Evolutionary conservation across 1,284 basidiomycete genomes (phyloP).

Genomic region (Amylostereum chailletii): DNA sequence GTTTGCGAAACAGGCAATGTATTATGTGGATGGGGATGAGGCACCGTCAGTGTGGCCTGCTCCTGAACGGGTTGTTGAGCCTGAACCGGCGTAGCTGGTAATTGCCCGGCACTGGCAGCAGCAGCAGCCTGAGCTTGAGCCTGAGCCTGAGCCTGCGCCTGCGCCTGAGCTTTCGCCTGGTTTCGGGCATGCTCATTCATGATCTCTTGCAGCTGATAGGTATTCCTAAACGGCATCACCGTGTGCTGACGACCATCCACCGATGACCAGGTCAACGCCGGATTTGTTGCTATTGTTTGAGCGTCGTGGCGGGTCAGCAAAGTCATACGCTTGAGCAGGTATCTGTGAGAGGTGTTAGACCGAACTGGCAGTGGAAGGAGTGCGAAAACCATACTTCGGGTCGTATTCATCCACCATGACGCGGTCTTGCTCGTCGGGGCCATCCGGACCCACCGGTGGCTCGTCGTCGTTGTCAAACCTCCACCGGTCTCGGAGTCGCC

Average conservation of each 20-base stretch:
- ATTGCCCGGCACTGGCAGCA: not conserved
- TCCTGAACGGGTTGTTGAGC: no score
- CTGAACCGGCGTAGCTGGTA: no score
- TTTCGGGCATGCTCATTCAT: not conserved
- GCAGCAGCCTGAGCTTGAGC: not conserved
- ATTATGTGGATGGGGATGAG: no score
- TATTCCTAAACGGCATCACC: not conserved
- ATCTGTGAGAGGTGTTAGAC: conserved; percentile 25
- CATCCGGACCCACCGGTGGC: conserved; percentile 48
- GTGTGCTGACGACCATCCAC: not conserved
- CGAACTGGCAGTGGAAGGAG: not conserved
- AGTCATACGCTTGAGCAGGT: conserved; percentile 49
- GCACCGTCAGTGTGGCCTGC: no score
- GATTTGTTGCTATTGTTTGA: conserved; percentile 33
- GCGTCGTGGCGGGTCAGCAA: conserved; percentile 39
- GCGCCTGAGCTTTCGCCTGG: not conserved
- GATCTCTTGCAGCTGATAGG: not conserved
- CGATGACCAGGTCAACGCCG: conserved; percentile 21
- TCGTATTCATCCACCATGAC: conserved; percentile 64
- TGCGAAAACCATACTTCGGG: conserved; percentile 39
- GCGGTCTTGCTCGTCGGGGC: conserved; percentile 61
- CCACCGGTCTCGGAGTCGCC: conserved; percentile 54
- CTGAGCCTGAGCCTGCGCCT: not conserved
- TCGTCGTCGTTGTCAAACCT: conserved; percentile 60
- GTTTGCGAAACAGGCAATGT: conserved; percentile 27